A percentile compares a stretch with the other conserved stretches of the same genome.
These are phyloP conservation scores for Sphenostylis stenocarpa DNA, from an alignment of 306 rosid species.

Conservation along the genomic window DNA sequence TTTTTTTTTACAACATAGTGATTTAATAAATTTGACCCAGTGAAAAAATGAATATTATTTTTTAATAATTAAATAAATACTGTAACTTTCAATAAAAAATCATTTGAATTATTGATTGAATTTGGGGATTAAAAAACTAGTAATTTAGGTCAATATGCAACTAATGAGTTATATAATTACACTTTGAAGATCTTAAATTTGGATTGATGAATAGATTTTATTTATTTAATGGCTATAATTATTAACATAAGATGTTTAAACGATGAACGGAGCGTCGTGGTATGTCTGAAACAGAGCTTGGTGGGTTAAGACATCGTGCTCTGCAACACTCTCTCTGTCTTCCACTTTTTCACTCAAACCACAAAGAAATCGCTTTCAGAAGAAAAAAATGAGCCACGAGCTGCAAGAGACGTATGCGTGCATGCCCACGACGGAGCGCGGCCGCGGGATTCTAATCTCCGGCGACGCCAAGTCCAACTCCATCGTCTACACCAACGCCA, in stretches of 20 bases:
- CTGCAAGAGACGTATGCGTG: constrained; percentile 80
- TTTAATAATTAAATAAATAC: too few relatives aligned
- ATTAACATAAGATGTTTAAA: neutral
- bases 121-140: too few relatives aligned
- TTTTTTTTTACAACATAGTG: too few relatives aligned
- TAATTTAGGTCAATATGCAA: too few relatives aligned
- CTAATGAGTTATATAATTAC: too few relatives aligned
- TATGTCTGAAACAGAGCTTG: neutral
- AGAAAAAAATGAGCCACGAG: constrained; percentile 44
- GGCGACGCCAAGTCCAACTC: constrained; percentile 74
- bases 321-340: neutral
- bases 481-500: constrained; percentile 73
- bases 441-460: constrained; percentile 91
- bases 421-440: constrained; percentile 83
- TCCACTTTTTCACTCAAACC: too few relatives aligned
- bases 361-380: too few relatives aligned
- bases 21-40: too few relatives aligned
- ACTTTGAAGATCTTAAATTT: too few relatives aligned
- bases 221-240: neutral
- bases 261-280: neutral
- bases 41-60: too few relatives aligned
- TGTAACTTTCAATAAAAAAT: too few relatives aligned
- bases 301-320: neutral
- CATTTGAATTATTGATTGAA: too few relatives aligned
- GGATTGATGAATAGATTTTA: neutral